Percentiles rank a stretch among this genome's conserved stretches.
Evolutionary conservation across 1,139 yeast genomes (phyloP).

Genomic region (Blastobotrys raffinosifermentans): DNA sequence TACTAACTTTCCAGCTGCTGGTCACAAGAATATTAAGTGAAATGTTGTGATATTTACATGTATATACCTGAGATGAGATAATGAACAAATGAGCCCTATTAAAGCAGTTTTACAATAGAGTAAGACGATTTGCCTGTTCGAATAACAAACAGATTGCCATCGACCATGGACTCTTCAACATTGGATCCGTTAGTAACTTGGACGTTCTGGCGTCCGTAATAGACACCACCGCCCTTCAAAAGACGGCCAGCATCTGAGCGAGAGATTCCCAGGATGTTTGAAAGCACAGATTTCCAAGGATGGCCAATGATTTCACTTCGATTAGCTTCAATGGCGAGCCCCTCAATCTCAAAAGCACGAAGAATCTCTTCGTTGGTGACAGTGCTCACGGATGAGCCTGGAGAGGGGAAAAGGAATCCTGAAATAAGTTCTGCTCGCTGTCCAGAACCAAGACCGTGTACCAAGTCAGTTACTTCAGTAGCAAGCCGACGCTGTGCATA

Average conservation of each 20-base stretch:
- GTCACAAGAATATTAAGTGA: conserved; percentile 18
- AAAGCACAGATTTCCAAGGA: conserved; percentile 35
- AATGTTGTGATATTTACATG: conserved; percentile 2
- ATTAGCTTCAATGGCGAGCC: conserved; percentile 44
- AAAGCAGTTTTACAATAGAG: conserved; percentile 16
- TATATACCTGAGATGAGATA: no score
- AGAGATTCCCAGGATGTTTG: conserved; percentile 38
- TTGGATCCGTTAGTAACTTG: conserved; percentile 46
- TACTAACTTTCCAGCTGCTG: conserved; percentile 21
- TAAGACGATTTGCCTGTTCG: conserved; percentile 58
- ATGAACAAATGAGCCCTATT: neutral
- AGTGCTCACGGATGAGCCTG: conserved; percentile 32
- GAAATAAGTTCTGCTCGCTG: conserved; percentile 59
- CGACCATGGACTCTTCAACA: conserved; percentile 48
- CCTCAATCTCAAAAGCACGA: conserved; percentile 54
- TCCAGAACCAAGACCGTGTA: conserved; percentile 80
- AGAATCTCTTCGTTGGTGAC: conserved; percentile 48
- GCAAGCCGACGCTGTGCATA: conserved; percentile 75
- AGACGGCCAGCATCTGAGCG: conserved; percentile 58
- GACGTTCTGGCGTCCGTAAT: conserved; percentile 60
- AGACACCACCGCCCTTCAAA: conserved; percentile 66
- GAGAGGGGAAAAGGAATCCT: conserved; percentile 53
- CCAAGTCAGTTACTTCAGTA: conserved; percentile 74
- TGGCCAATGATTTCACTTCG: conserved; percentile 35
- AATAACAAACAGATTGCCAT: conserved; percentile 54